Base-by-base conservation (phyloP, 2,329 filamentous ascomycete species). In the Laburnicola sp. region DNA sequence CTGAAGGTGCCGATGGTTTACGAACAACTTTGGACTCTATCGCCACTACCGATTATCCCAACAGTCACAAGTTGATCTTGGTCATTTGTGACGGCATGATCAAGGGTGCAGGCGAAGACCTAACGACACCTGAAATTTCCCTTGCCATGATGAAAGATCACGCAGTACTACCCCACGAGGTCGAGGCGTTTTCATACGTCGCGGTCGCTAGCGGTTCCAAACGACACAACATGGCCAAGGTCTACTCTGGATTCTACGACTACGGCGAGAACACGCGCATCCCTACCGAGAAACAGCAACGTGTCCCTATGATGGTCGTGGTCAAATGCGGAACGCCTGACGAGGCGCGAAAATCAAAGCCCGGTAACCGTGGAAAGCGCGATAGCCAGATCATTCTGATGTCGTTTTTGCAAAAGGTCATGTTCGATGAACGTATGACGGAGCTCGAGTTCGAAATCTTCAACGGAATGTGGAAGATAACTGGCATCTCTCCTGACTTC, bases 361-460 rank as follows among this genome's bases (percentile, higher is more conserved):
- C 95, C 9, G 94, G 94, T 64, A 99, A 99, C 76, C 86, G 94
- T 76, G 95, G 94, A 75, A 99, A 99, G 81, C 90, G 94, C 71
- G 94, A 99, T 81, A 96, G 91, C 78, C 94, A 99, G 74, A 97
- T 99, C 68, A 94, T 99, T 63, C 82, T 99, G 60, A 99, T 99
- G 94, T 97, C 92, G 4, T 99, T 99, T 82, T 78, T 99, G 62
- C 94, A 99, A 72, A 99, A 99, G 78, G 94, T 99, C 69, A 99
- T 99, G 94, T 99, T 99, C 66, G 94, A 99, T 72, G 95, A 99
- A 76, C 89, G 94, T 56, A 99, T 99, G 94, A 99, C 95, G 16
- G 93, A 99, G 74, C 86, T 99, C 45, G 94, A 99, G 74, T 99
- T 91, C 69, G 94, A 99, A 71, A 97, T 99, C 89, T 99, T 99